Evolutionary conservation across 192 early-diverging fungal species (phyloP).

Genomic region (Umbelopsis isabellina): DNA sequence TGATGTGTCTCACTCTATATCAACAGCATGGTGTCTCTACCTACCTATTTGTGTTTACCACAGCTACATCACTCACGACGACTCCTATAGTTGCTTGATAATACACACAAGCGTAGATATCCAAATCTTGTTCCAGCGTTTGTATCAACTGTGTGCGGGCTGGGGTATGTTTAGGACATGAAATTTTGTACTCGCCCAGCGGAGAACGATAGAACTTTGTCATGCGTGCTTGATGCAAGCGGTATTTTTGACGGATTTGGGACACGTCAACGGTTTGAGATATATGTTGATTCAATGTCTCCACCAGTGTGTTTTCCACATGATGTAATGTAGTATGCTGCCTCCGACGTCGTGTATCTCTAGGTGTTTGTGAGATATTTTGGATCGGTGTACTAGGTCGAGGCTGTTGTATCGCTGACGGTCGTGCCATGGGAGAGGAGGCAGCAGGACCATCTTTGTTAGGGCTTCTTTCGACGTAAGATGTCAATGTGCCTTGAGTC

Average conservation of each 20-base stretch:
- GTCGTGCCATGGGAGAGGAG: too few relatives aligned
- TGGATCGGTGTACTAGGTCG: slow-evolving; percentile 12
- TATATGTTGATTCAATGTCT: too few relatives aligned
- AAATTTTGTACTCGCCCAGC: neutral
- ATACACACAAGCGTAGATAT: slow-evolving; percentile 1
- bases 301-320: too few relatives aligned
- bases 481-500: too few relatives aligned
- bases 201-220: neutral
- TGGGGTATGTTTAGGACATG: neutral
- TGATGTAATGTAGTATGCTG: too few relatives aligned
- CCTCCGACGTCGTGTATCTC: too few relatives aligned
- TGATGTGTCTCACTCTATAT: too few relatives aligned
- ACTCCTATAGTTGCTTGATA: neutral
- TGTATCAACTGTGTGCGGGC: neutral
- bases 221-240: slow-evolving; percentile 15
- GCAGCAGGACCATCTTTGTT: too few relatives aligned
- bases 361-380: neutral
- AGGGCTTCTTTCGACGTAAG: too few relatives aligned
- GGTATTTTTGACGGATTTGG: neutral
- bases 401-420: neutral
- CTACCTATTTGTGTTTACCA: neutral
- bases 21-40: neutral
- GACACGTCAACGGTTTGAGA: neutral
- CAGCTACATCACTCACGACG: neutral
- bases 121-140: neutral